Percentiles rank a stretch among this genome's conserved stretches.
phyloP scores from a whole-genome alignment of 73 alveolate species.

The Paramecium sexaurelia region DNA sequence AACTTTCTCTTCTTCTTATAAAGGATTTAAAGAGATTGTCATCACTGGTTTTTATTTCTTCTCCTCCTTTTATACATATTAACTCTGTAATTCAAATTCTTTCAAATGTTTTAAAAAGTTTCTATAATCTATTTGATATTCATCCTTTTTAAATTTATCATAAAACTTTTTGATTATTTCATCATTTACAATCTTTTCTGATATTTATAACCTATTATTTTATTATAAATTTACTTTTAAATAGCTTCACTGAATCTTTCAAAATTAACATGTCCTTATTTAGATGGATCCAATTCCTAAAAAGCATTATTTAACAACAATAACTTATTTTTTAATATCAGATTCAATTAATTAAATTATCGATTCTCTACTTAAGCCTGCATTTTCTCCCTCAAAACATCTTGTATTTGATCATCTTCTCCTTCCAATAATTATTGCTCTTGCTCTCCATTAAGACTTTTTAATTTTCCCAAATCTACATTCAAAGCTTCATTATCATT shows the following conservation, averaged over 20 bases:
- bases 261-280: constrained; percentile 56
- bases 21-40: background rate
- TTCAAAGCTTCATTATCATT: constrained; percentile 74
- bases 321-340: constrained; percentile 56
- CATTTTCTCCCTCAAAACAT: constrained; percentile 48
- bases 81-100: constrained; percentile 40
- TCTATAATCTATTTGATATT: constrained; percentile 52
- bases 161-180: constrained; percentile 35
- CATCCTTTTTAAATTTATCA: constrained; percentile 59
- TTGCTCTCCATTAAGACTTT: constrained; percentile 53
- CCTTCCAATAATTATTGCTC: constrained; percentile 57
- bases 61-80: constrained; percentile 19
- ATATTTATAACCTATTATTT: background rate
- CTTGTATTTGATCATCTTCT: constrained; percentile 48
- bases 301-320: background rate
- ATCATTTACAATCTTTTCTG: constrained; percentile 50
- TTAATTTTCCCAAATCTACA: constrained; percentile 73
- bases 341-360: constrained; percentile 44
- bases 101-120: constrained; percentile 45
- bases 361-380: constrained; percentile 38
- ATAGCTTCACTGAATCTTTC: constrained; percentile 62
- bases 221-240: background rate
- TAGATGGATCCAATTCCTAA: constrained; percentile 27
- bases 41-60: background rate
- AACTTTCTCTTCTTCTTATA: constrained; percentile 43